phyloP scores from a whole-genome alignment of 2,329 filamentous ascomycete genomes.

The Beauveria australis region DNA sequence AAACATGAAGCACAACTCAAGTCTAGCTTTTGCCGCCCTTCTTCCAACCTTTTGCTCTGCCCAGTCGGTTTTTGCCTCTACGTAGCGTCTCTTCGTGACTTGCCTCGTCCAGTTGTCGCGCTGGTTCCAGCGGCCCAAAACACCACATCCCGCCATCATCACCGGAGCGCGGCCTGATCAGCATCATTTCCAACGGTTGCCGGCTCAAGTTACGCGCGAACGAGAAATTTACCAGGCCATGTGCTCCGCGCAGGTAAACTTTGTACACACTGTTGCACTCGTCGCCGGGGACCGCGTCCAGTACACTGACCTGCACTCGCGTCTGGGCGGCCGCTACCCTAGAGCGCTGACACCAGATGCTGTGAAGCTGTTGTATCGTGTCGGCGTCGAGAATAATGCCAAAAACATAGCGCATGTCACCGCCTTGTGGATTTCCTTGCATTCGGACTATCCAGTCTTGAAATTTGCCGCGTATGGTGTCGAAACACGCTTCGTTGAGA shows the following conservation, averaged over 20 bases:
- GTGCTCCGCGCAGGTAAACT: not conserved
- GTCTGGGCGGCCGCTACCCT: not conserved
- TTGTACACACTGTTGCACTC: not conserved
- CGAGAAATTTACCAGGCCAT: not conserved
- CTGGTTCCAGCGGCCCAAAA: not conserved
- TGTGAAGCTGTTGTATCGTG: not conserved
- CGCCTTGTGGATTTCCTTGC: not conserved
- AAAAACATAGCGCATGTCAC: slow-evolving; percentile 9
- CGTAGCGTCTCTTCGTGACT: not conserved
- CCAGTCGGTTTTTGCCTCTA: not conserved
- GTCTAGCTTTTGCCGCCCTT: too few relatives aligned
- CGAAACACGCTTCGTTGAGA: not conserved
- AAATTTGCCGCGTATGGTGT: not conserved
- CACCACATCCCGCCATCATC: not conserved
- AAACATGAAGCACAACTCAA: too few relatives aligned
- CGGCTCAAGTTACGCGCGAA: not conserved
- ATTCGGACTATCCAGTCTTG: not conserved
- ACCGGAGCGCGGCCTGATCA: not conserved
- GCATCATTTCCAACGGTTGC: not conserved
- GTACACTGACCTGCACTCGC: not conserved
- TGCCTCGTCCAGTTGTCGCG: too few relatives aligned
- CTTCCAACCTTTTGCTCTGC: not conserved
- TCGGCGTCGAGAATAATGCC: not conserved
- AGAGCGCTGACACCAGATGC: not conserved
- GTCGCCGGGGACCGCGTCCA: not conserved